phyloP scores from a whole-genome alignment of 306 rosid genomes.

The Fragaria ananassa region DNA sequence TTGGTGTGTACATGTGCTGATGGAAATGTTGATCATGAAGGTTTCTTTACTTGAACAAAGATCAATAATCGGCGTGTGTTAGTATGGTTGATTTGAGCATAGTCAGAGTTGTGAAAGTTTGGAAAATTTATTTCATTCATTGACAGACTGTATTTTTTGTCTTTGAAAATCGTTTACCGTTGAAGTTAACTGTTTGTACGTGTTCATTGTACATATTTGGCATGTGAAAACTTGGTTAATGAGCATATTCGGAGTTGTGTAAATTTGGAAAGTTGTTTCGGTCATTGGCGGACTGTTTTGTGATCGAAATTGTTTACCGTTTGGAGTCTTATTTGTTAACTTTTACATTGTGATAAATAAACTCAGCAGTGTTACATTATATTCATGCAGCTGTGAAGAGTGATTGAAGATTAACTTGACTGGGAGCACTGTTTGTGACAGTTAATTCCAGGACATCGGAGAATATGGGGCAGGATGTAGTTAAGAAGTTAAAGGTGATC shows the following conservation, averaged over 20 bases:
- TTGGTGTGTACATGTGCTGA: not conserved
- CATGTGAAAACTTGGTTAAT: not conserved
- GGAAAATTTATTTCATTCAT: not conserved
- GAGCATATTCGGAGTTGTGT: not conserved
- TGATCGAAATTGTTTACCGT: not conserved
- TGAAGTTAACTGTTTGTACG: not conserved
- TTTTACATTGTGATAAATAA: not conserved
- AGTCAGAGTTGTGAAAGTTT: not conserved
- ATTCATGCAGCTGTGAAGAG: slow-evolving; percentile 11
- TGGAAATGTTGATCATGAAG: slow-evolving; percentile 6
- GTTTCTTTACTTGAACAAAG: not conserved
- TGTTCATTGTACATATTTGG: not conserved
- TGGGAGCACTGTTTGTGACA: not conserved
- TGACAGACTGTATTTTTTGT: not conserved
- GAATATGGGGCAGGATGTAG: slow-evolving; percentile 25
- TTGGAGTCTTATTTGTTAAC: not conserved
- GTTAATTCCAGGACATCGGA: slow-evolving; percentile 13
- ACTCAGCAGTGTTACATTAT: not conserved
- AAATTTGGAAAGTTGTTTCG: not conserved
- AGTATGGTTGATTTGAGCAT: not conserved
- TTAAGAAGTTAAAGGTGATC: slow-evolving; percentile 22
- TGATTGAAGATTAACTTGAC: not conserved
- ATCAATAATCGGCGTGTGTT: not conserved
- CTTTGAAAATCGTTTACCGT: not conserved
- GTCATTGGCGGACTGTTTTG: not conserved